A percentile compares a stretch with the other conserved stretches of the same genome.
Evolutionary conservation across 805 yeast genomes (phyloP).

Genomic region (Candida chauliodis): DNA sequence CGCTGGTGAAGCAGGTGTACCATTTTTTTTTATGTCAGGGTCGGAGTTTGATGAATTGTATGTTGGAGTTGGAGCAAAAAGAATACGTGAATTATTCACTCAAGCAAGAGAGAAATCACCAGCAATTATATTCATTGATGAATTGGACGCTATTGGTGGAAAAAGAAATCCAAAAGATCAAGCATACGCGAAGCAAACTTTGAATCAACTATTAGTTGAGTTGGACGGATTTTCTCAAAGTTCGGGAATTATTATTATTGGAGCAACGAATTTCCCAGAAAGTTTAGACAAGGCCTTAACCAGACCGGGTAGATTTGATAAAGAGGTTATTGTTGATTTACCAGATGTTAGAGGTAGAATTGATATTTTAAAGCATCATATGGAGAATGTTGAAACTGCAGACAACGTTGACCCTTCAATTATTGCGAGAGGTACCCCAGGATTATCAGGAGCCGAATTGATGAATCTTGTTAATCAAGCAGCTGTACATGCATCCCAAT

Average conservation of each 20-base stretch:
- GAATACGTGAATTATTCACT: constrained; percentile 88
- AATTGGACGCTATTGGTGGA: constrained; percentile 97
- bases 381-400: constrained; percentile 84
- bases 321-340: constrained; percentile 88
- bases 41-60: constrained; percentile 97
- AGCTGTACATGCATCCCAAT: constrained; percentile 93
- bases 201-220: constrained; percentile 92
- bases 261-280: constrained; percentile 98
- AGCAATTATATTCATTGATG: constrained; percentile 95
- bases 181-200: constrained; percentile 96
- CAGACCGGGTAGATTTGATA: constrained; percentile 97
- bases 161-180: constrained; percentile 96
- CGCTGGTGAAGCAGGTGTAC: constrained; percentile 99
- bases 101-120: constrained; percentile 96
- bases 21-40: constrained; percentile 97
- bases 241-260: constrained; percentile 90
- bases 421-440: constrained; percentile 96
- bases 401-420: constrained; percentile 83
- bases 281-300: constrained; percentile 94
- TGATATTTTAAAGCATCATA: constrained; percentile 86
- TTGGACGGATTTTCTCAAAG: constrained; percentile 93
- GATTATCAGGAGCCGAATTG: constrained; percentile 96
- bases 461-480: constrained; percentile 97
- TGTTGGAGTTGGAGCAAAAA: constrained; percentile 98
- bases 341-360: constrained; percentile 98